Evolutionary conservation across 306 rosid species (phyloP).

Genomic region (Dryas octopetala): DNA sequence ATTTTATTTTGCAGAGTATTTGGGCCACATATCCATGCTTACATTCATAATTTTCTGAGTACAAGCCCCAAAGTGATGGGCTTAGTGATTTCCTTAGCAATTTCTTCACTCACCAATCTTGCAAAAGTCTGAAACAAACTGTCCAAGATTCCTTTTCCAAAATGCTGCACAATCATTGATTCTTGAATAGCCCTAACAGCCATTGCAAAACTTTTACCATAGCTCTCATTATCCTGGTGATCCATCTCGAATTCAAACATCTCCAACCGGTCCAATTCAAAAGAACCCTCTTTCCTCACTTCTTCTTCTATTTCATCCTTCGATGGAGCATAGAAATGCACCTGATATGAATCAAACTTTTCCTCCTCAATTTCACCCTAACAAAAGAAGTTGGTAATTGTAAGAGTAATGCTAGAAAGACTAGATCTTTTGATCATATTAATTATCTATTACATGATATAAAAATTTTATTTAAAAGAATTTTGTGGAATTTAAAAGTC

Average conservation of each 20-base stretch:
- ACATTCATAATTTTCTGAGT: slow-evolving; percentile 44
- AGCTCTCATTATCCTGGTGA: slow-evolving; percentile 38
- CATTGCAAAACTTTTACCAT: slow-evolving; percentile 59
- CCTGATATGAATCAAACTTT: slow-evolving; percentile 75
- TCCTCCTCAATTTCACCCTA: slow-evolving; percentile 73
- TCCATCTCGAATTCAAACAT: slow-evolving; percentile 50
- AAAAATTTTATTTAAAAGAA: too few relatives aligned
- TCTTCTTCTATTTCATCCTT: slow-evolving; percentile 69
- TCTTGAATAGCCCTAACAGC: slow-evolving; percentile 91
- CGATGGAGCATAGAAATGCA: slow-evolving; percentile 89
- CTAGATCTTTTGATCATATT: too few relatives aligned
- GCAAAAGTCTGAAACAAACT: slow-evolving; percentile 56
- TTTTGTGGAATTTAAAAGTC: too few relatives aligned
- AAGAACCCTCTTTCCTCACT: slow-evolving; percentile 69
- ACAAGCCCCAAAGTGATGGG: slow-evolving; percentile 60
- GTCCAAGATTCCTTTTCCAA: slow-evolving; percentile 73
- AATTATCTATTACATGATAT: too few relatives aligned
- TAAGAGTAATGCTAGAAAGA: too few relatives aligned
- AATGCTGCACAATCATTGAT: slow-evolving; percentile 70
- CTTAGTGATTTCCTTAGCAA: slow-evolving; percentile 50
- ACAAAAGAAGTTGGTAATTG: background rate
- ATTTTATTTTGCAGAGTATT: too few relatives aligned
- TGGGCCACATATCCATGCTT: too few relatives aligned
- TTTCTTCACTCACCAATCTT: slow-evolving; percentile 57
- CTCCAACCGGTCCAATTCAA: slow-evolving; percentile 63